Percentiles rank a stretch among this genome's conserved stretches.
phyloP scores from a whole-genome alignment of 805 yeast genomes.

The Blastobotrys muscicola region DNA sequence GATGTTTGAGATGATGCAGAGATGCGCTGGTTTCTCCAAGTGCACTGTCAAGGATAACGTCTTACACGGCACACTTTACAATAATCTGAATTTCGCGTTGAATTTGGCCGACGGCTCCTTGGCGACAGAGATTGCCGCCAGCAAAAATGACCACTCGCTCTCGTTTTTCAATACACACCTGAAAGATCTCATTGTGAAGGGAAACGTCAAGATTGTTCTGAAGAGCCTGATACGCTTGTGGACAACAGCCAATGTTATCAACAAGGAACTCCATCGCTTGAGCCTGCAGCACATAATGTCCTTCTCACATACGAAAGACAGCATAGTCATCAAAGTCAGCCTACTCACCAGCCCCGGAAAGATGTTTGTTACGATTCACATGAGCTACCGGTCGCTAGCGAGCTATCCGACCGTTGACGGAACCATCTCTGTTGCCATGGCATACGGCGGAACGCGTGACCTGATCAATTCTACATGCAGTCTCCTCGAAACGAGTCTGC shows the following conservation, averaged over 20 bases:
- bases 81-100: not conserved
- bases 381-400: not conserved
- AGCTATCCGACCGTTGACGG: constrained; percentile 1
- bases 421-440: not conserved
- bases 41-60: not conserved
- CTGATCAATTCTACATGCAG: not conserved
- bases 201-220: not conserved
- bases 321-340: not conserved
- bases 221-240: not conserved
- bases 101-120: not conserved
- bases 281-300: constrained; percentile 2
- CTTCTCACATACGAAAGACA: not conserved
- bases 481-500: not conserved
- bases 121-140: not conserved
- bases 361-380: not conserved
- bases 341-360: not conserved
- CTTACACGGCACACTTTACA: not conserved
- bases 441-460: not conserved
- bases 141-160: not conserved
- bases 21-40: constrained; percentile 1
- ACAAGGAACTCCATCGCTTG: not conserved
- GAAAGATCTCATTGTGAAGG: not conserved
- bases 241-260: not conserved
- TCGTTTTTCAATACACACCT: constrained; percentile 1
- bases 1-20: not conserved